Percentiles rank a stretch among this genome's conserved stretches.
phyloP scores from a whole-genome alignment of 2,329 filamentous ascomycete genomes.

The Penicillium frequentans region DNA sequence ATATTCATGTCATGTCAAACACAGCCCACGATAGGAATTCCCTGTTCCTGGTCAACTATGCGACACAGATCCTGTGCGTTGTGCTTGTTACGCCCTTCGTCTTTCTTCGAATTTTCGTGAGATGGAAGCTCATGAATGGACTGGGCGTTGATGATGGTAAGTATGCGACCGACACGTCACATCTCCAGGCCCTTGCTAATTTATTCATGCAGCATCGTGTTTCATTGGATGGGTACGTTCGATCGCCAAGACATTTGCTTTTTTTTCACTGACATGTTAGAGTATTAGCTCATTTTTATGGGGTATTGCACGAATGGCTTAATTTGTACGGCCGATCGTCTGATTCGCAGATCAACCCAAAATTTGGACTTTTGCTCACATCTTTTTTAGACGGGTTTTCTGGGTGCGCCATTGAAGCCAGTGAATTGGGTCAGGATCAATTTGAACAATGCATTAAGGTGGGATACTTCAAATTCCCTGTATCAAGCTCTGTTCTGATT shows the following conservation, averaged over 20 bases:
- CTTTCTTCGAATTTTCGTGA: conserved; percentile 5
- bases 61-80: conserved; percentile 6
- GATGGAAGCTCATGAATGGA: conserved; percentile 6
- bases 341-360: background rate
- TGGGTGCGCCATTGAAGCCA: background rate
- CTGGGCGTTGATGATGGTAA: conserved; percentile 12
- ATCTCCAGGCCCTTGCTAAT: background rate
- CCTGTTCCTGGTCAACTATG: conserved; percentile 10
- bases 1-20: conserved; percentile 3
- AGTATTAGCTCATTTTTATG: conserved; percentile 4
- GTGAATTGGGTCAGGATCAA: background rate
- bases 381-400: conserved; percentile 1
- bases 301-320: conserved; percentile 9
- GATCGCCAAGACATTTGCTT: background rate
- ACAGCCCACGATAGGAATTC: conserved; percentile 2
- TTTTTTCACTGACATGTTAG: background rate
- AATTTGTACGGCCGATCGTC: conserved; percentile 2
- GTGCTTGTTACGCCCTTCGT: conserved; percentile 5
- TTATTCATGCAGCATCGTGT: conserved; percentile 2
- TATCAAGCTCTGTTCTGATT: background rate
- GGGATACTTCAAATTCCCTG: background rate
- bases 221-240: conserved; percentile 8
- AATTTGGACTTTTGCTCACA: background rate
- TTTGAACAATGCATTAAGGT: conserved; percentile 6
- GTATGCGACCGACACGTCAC: background rate